Conservation (phyloP, 495 filamentous ascomycete genomes). For the Echria macrotheca region DNA sequence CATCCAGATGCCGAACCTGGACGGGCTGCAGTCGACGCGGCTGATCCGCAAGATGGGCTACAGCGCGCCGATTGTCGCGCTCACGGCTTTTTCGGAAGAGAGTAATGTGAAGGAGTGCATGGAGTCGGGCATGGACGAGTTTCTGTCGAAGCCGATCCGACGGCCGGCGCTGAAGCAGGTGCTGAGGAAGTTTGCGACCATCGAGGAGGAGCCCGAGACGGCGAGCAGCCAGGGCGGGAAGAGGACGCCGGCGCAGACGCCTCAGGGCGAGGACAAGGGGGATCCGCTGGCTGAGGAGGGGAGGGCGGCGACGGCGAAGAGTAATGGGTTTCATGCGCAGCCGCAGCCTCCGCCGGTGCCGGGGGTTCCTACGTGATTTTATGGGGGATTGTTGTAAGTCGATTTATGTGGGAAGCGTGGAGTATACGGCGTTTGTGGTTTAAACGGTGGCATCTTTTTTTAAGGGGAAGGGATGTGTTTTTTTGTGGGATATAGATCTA, state of each 20-base stretch:
- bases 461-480: not conserved
- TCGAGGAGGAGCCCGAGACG: slow-evolving; percentile 48
- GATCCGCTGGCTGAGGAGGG: slow-evolving; percentile 11
- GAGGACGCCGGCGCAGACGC: slow-evolving; percentile 19
- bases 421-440: not conserved
- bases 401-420: not conserved
- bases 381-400: not conserved
- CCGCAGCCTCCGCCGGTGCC: not conserved
- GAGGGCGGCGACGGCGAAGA: not conserved
- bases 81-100: slow-evolving; percentile 88
- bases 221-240: slow-evolving; percentile 27
- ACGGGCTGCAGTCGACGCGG: slow-evolving; percentile 82
- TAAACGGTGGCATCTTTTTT: not conserved
- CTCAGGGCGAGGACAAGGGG: slow-evolving; percentile 1
- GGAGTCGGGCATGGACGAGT: slow-evolving; percentile 70
- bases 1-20: slow-evolving; percentile 90
- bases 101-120: slow-evolving; percentile 82
- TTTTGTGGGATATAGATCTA: too few relatives aligned
- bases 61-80: slow-evolving; percentile 80
- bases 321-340: not conserved
- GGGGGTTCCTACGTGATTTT: too few relatives aligned
- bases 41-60: slow-evolving; percentile 84
- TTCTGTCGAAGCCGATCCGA: slow-evolving; percentile 74
- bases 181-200: slow-evolving; percentile 59
- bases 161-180: slow-evolving; percentile 81